A percentile compares a stretch with the other conserved stretches of the same genome.
These are phyloP conservation scores for Suillus discolor DNA, from an alignment of 768 basidiomycete species.

Conservation along the genomic window DNA sequence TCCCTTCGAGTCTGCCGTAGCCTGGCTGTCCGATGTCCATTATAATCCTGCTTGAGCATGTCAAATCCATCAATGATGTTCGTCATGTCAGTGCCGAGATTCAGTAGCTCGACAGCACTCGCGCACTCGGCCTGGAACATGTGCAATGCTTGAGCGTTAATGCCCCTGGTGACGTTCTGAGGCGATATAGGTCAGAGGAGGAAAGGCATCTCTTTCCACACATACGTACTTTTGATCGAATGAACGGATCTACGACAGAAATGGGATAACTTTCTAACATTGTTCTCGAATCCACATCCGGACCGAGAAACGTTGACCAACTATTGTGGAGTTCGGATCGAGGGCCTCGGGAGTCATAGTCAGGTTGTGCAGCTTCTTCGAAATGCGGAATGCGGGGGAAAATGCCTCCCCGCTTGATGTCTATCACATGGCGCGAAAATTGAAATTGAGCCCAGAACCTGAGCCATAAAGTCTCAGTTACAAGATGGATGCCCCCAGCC, in stretches of 20 bases:
- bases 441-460: constrained; percentile 51
- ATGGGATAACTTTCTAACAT: constrained; percentile 10
- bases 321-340: not conserved
- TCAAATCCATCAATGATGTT: constrained; percentile 37
- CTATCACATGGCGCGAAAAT: constrained; percentile 33
- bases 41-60: not conserved
- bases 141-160: constrained; percentile 6
- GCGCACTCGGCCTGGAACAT: constrained; percentile 11
- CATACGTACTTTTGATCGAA: constrained; percentile 36
- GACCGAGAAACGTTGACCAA: not conserved
- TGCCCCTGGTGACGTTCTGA: constrained; percentile 26
- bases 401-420: constrained; percentile 45
- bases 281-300: not conserved
- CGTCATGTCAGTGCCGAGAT: constrained; percentile 93
- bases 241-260: constrained; percentile 45
- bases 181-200: not conserved
- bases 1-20: not conserved
- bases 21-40: not conserved
- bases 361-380: not conserved
- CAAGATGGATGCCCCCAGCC: constrained; percentile 8
- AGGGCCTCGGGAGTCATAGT: not conserved
- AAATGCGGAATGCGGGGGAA: constrained; percentile 21
- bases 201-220: not conserved
- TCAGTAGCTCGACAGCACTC: constrained; percentile 64
- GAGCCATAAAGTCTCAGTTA: constrained; percentile 5